A percentile compares a stretch with the other conserved stretches of the same genome.
Evolutionary conservation across 2,329 filamentous ascomycete genomes (phyloP).

Genomic region (Raffaelea deltoideospora): DNA sequence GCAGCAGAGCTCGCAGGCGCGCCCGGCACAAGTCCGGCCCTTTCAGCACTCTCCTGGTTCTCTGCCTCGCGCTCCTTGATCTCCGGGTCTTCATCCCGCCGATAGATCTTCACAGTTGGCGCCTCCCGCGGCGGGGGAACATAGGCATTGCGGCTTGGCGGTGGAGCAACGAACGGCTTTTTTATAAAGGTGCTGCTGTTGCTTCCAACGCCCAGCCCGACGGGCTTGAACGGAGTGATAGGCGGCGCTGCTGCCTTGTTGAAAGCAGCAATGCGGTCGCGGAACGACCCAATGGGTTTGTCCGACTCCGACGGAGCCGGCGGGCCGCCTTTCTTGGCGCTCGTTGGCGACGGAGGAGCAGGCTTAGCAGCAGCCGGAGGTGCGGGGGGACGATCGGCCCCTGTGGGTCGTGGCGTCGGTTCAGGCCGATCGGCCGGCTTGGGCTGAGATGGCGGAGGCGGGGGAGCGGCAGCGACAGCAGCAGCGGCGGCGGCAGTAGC

Average conservation of each 20-base stretch:
- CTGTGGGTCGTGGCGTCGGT: constrained; percentile 9
- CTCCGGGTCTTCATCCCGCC: constrained; percentile 74
- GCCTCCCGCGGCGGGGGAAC: constrained; percentile 61
- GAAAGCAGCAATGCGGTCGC: constrained; percentile 91
- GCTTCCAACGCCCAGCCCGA: constrained; percentile 40
- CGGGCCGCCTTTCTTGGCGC: constrained; percentile 31
- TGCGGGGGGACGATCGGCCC: constrained; percentile 5
- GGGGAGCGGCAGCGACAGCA: constrained; percentile 14
- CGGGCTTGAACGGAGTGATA: constrained; percentile 77
- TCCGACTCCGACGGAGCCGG: constrained; percentile 25
- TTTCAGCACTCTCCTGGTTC: constrained; percentile 50
- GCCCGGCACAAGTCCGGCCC: constrained; percentile 41
- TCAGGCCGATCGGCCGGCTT: background rate
- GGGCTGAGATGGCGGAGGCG: background rate
- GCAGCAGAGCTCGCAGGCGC: constrained; percentile 22
- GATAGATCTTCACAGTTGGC: constrained; percentile 61
- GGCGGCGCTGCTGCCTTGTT: constrained; percentile 81
- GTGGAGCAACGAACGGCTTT: constrained; percentile 92
- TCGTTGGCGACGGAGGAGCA: constrained; percentile 10
- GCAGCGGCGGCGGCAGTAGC: too few species aligned
- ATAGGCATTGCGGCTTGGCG: constrained; percentile 83
- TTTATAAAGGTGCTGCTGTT: constrained; percentile 58
- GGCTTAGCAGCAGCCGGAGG: constrained; percentile 9
- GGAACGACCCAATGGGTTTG: constrained; percentile 70
- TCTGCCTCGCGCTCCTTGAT: constrained; percentile 51